Base-by-base conservation (phyloP, 139 green algal genomes). In the Chlorella sp. region DNA sequence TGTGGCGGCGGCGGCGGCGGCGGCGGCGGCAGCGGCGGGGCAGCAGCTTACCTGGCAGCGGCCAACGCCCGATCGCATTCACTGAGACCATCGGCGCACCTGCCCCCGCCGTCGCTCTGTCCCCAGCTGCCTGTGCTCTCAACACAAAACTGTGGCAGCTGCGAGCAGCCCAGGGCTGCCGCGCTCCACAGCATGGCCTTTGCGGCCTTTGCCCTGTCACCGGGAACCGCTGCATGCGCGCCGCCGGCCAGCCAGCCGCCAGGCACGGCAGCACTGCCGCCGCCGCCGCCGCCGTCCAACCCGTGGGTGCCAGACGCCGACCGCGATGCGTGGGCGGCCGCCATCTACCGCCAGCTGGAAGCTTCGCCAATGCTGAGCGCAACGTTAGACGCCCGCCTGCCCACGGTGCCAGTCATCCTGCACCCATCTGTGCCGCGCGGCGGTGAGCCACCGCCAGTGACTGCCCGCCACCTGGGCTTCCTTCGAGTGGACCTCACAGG, bases 401-500 rank as follows among this genome's bases (percentile, higher is more conserved):
- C 78, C 7, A 65, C 39, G 1, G 78, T 83, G 28, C 78, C 78
- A 0, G 78, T 83, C 62, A 83, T 83, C 39, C 78, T 83, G 78
- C 78, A 83, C 78, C 78, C 78, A 11, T 83, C 78, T 12, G 78
- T 44, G 41, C 78, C 78, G 7, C 78, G 78, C 9, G 78, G 78
- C 25, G 78, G 55, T 15, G 44, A n/a, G n/a, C 26, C 78, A 18
- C 63, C 39, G 17, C 63, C 78, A 1, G 64, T 83, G 17, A 83
- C 78, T 17, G 78, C 78, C 20, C 62, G 78, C n/a, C 78, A 83
- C 78, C 39, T 83, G 1, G 78, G 78, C 63, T 83, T 83, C 63
- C 78, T 83, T 26, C 63, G 78, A 2, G n/a, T 74, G 9, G 78
- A 83, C 41, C 44, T 83, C 26, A 51, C 63, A 6, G 78, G 78